A percentile compares a stretch with the other conserved stretches of the same genome.
Evolutionary conservation across 2,329 filamentous ascomycete genomes (phyloP).

Genomic region (Aspergillus pseudoviridinutans): DNA sequence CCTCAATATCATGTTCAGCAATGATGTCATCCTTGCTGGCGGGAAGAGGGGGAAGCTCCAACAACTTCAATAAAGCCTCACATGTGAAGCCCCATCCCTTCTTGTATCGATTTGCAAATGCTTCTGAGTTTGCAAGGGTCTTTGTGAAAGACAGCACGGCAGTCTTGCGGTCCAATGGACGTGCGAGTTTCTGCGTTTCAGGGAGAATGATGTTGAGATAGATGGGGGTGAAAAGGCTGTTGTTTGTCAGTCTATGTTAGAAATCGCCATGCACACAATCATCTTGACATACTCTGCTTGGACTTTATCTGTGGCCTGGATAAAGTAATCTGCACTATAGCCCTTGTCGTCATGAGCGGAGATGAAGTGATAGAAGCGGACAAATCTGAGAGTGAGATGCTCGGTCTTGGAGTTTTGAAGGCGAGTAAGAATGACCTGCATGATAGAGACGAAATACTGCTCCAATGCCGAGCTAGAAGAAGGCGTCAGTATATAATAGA

Average conservation of each 20-base stretch:
- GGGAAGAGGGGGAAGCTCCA: constrained; percentile 80
- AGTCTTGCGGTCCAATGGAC: constrained; percentile 85
- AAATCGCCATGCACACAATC: not conserved
- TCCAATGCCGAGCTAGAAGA: constrained; percentile 58
- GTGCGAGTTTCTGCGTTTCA: constrained; percentile 80
- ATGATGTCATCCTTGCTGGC: constrained; percentile 71
- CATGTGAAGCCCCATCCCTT: constrained; percentile 92
- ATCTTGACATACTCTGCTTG: constrained; percentile 57
- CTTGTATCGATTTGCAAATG: constrained; percentile 75
- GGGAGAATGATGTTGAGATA: constrained; percentile 85
- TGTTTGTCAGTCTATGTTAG: constrained; percentile 2
- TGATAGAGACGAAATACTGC: constrained; percentile 72
- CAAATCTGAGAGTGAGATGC: constrained; percentile 79
- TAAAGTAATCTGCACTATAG: constrained; percentile 90
- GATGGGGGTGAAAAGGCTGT: constrained; percentile 71
- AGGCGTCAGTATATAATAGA: constrained; percentile 1
- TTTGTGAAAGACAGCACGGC: constrained; percentile 92
- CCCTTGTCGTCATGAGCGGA: constrained; percentile 74
- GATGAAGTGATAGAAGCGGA: constrained; percentile 90
- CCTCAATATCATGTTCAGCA: constrained; percentile 86
- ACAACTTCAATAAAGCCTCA: constrained; percentile 79
- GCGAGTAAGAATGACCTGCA: constrained; percentile 75
- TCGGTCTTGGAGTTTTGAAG: constrained; percentile 73
- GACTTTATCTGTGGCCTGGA: constrained; percentile 74
- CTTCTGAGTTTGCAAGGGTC: constrained; percentile 78